Evolutionary conservation across 768 basidiomycete genomes (phyloP), one percentile per base, ranked within the genome.

Genomic region (Fomitopsis pulvina): DNA sequence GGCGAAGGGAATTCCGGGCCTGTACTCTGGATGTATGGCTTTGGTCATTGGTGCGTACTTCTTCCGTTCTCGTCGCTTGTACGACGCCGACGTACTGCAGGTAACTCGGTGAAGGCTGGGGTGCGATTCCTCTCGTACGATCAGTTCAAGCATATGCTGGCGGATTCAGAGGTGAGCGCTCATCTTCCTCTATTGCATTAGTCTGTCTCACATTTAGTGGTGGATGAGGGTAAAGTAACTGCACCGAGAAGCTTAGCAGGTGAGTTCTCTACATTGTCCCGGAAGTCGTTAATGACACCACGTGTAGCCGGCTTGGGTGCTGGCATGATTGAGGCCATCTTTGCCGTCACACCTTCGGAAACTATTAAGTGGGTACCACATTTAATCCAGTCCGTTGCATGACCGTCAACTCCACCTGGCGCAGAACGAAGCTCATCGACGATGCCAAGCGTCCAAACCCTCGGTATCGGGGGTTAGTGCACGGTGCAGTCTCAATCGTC

Each of bases 261-360:
- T 89, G 24, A 53, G 28, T 41, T 45, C 18, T 40, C 30, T 28
- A 21, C 27, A 26, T 5, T 50, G 5, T n/a, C 24, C n/a, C 30
- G n/a, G n/a, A 34, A 45, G 22, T 30, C 37, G 22, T 10, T 1
- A 7, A 12, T 37, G 14, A 37, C 4, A 18, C 4, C 5, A 37
- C 4, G 14, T 22, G 8, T 58, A 81, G 87, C 88, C 52, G 87
- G 88, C 26, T 69, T 90, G 10, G 85, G 86, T 26, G 95, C 95
- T 2, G 95, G 95, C 3, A 80, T 92, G 81, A 85, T 74, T 60
- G 95, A 98, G 66, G 92, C 95, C 0, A 64, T 97, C 20, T 80
- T 97, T 49, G 95, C 95, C 1, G 95, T 99, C 2, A 98, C 95
- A 0, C 95, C 95, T 2, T 93, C 91, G 11, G 95, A 99, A 66